A percentile compares a stretch with the other conserved stretches of the same genome.
These are phyloP conservation scores for Suillus clintonianus DNA, from an alignment of 768 basidiomycete species.

Conservation along the genomic window DNA sequence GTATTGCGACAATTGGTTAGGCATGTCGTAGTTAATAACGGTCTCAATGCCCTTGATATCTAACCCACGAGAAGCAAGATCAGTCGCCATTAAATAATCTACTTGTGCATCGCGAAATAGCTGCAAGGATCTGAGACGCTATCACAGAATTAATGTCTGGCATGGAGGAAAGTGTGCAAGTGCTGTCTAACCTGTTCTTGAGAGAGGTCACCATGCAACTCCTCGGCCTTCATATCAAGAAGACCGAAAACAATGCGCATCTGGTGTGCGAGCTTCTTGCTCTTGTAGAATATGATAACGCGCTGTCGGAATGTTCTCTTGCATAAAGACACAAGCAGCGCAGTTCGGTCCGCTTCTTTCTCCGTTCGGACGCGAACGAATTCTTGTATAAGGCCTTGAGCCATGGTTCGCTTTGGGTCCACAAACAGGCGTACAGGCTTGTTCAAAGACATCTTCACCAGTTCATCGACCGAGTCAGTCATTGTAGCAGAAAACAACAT, in stretches of 20 bases:
- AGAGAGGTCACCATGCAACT: constrained; percentile 92
- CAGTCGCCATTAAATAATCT: constrained; percentile 96
- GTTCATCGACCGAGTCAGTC: constrained; percentile 94
- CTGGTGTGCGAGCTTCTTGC: constrained; percentile 97
- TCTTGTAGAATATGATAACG: constrained; percentile 92
- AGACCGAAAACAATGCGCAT: constrained; percentile 92
- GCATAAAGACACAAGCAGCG: constrained; percentile 80
- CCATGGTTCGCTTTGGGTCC: constrained; percentile 88
- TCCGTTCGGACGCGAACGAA: constrained; percentile 89
- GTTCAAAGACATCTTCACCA: constrained; percentile 89
- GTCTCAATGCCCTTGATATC: constrained; percentile 98
- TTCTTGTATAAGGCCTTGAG: constrained; percentile 87
- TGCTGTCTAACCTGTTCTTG: constrained; percentile 80
- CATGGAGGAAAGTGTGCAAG: constrained; percentile 3
- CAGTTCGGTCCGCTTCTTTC: constrained; percentile 75
- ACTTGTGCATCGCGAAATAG: constrained; percentile 84
- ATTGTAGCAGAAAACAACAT: constrained; percentile 99
- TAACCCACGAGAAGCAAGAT: constrained; percentile 91
- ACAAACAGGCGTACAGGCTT: constrained; percentile 95
- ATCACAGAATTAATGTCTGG: constrained; percentile 7
- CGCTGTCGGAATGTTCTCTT: constrained; percentile 82
- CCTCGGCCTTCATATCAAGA: constrained; percentile 85
- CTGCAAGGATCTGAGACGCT: constrained; percentile 87
- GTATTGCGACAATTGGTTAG: constrained; percentile 88
- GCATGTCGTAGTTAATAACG: constrained; percentile 99